Percentiles rank a stretch among this genome's conserved stretches.
Conservation (phyloP, 805 yeast species). For the Lipomyces mesembrius region DNA sequence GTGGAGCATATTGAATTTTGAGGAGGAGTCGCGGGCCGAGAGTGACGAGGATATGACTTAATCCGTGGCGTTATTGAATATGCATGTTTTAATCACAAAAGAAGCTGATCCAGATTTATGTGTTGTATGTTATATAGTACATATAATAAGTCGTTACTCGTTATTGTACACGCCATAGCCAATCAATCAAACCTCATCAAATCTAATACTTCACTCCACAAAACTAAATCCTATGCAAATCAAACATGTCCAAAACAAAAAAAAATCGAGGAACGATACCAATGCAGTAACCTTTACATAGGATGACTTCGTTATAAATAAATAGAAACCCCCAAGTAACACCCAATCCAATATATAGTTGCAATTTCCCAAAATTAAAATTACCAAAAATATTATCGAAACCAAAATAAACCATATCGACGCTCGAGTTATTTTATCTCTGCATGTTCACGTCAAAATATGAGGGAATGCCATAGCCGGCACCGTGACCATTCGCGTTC, state of each 20-base stretch:
- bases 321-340: background rate
- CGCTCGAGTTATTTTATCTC: background rate
- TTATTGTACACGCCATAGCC: background rate
- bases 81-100: background rate
- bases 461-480: background rate
- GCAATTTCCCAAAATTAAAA: background rate
- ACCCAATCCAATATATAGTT: too few species aligned
- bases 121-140: background rate
- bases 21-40: conserved; percentile 6
- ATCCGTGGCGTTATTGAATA: background rate
- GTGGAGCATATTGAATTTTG: background rate
- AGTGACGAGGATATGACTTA: background rate
- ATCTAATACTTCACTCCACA: background rate
- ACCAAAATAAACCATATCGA: background rate
- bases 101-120: too few species aligned
- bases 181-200: background rate
- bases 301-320: background rate
- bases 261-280: background rate
- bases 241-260: background rate
- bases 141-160: background rate
- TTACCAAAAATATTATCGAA: background rate
- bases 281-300: background rate
- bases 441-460: background rate
- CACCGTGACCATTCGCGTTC: conserved; percentile 8
- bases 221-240: background rate